Evolutionary conservation across 345 rosid species (phyloP), one percentile per base, ranked within the genome.

Genomic region (Citrus maxima): DNA sequence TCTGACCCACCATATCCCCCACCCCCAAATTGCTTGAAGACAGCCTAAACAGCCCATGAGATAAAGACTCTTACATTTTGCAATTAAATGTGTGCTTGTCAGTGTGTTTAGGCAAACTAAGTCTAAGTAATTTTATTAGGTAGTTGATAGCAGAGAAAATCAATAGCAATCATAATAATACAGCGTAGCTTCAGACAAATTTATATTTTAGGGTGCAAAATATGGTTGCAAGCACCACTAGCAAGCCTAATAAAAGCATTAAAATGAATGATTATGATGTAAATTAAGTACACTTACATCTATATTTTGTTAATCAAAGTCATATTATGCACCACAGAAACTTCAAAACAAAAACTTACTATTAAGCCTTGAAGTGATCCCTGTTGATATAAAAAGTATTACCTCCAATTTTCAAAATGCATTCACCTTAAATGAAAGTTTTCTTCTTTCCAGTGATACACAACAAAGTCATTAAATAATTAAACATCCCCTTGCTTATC

Each of bases 1-100:
- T 93, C 98, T 49, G 97, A 84, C 77, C 91, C 88, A 82, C 97
- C 98, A 82, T 93, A 93, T 37, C 97, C 98, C 79, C 93, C 89
- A 58, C 82, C 97, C 34, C 97, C 97, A 81, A 95, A 95, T 82
- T 95, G 98, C 83, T 93, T 95, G 82, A 91, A 72, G 79, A 95
- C 98, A 83, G 98, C 98, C 98, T 95, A 74, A 34, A 77, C 72
- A 80, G 27, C 35, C 61, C 42, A 42, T 49, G 27, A n/a, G n/a
- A 68, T 71, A 19, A 62, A 46, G 22, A 21, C 5, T 79, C 27
- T 46, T 49, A 32, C 40, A 22, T 54, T 77, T 64, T 77, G 70
- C 14, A 73, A 72, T 27, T 58, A 54, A 18, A 19, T 54, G 58
- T 16, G 58, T 54, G 58, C 22, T 12, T 46, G 18, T 46, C 0